Evolutionary conservation across 2,329 filamentous ascomycete species (phyloP), one percentile per base, ranked within the genome.

Genomic region (Sporothrix pallida): DNA sequence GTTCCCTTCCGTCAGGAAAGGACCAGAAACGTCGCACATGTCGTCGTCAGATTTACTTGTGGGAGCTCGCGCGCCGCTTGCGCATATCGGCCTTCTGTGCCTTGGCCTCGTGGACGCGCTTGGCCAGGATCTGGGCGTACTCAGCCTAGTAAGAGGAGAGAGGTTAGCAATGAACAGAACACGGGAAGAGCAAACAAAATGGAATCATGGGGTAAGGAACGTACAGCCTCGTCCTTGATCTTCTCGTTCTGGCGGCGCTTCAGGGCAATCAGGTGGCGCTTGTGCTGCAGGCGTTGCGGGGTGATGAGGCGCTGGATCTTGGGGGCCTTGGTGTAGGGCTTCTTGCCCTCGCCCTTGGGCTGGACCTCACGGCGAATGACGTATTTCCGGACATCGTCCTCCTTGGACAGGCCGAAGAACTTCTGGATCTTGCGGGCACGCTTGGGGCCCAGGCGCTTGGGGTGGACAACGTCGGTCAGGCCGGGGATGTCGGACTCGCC

Each of bases 371-470:
- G 96, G 85, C 96, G 96, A 83, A 99, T 98, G 86, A 99, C 96
- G 89, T 97, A 99, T 90, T 98, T 98, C 90, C 96, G 95, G 87
- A 96, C 93, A 93, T 99, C 96, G 90, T 99, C 96, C 92, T 98
- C 95, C 95, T 98, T 98, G 93, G 92, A 95, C 91, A 99, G 93
- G 89, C 94, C 92, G 89, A 98, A 99, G 93, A 99, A 99, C 85
- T 91, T 92, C 87, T 95, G 94, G 88, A 99, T 98, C 94, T 98
- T 99, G 89, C 94, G 97, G 84, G 96, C 96, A 83, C 96, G 93
- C 95, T 99, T 99, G 89, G 96, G 96, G 81, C 96, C 96, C 83
- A 99, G 93, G 83, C 96, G 93, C 93, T 99, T 99, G 86, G 96
- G 96, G 90, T 97, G 93, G 83, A 98, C 94, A 85, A 92, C 91